These are phyloP conservation scores for Pyrenula aspistea DNA, from an alignment of 495 filamentous ascomycete genomes.

Conservation along the genomic window DNA sequence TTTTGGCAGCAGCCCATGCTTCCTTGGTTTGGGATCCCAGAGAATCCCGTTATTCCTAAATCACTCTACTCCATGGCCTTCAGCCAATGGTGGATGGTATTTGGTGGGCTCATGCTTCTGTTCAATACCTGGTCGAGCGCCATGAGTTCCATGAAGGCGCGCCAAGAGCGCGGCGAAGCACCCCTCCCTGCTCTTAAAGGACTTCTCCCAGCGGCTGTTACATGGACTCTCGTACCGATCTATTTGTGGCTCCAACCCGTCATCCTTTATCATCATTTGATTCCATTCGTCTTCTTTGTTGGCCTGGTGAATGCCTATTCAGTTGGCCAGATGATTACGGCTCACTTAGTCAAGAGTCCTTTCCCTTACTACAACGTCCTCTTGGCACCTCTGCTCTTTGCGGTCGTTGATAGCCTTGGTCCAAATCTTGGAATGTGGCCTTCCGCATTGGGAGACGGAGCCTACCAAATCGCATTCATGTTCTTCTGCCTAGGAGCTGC, in stretches of 20 bases:
- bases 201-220: conserved; percentile 62
- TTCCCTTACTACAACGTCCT: conserved; percentile 87
- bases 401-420: conserved; percentile 66
- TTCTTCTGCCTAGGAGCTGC: conserved; percentile 71
- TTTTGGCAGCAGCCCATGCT: conserved; percentile 88
- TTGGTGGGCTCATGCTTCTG: conserved; percentile 69
- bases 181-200: conserved; percentile 64
- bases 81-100: conserved; percentile 88
- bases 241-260: conserved; percentile 77
- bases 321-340: conserved; percentile 89
- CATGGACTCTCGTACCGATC: conserved; percentile 60
- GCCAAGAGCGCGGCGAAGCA: conserved; percentile 58
- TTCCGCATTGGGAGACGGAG: conserved; percentile 56
- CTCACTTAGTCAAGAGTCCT: conserved; percentile 69
- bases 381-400: conserved; percentile 54
- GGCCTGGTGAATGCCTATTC: conserved; percentile 86
- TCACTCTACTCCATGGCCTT: conserved; percentile 66
- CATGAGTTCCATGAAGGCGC: conserved; percentile 69
- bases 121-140: conserved; percentile 67
- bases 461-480: conserved; percentile 75
- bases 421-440: conserved; percentile 68
- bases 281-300: conserved; percentile 78
- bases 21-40: conserved; percentile 52
- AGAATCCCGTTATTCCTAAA: conserved; percentile 52
- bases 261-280: conserved; percentile 67